phyloP scores from a whole-genome alignment of 768 basidiomycete genomes.

The Podaxis carcinomalis region DNA sequence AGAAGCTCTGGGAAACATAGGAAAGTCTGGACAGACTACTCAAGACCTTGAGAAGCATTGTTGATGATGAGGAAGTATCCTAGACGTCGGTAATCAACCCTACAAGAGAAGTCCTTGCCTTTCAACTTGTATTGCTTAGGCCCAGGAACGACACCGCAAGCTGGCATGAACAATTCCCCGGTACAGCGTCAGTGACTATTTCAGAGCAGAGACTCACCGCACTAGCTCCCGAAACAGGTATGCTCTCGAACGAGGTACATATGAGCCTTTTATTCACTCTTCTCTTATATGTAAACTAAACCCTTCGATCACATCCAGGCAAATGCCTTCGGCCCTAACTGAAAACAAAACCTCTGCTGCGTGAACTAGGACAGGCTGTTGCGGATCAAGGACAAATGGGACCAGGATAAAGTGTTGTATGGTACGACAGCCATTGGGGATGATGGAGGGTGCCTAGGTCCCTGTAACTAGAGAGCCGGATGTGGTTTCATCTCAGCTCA shows the following conservation, averaged over 20 bases:
- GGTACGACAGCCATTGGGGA: constrained; percentile 16
- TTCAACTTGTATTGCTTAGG: neutral
- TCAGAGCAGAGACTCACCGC: constrained; percentile 6
- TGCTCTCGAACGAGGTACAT: constrained; percentile 11
- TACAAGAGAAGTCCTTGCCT: neutral
- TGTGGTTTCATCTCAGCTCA: neutral
- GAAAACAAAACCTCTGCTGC: constrained; percentile 14
- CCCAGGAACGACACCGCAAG: constrained; percentile 14
- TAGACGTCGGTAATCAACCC: constrained; percentile 16
- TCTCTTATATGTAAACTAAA: too few species aligned
- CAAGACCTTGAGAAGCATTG: neutral
- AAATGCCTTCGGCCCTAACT: constrained; percentile 15
- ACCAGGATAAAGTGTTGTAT: constrained; percentile 14
- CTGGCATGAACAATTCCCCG: constrained; percentile 11
- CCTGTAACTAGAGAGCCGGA: neutral
- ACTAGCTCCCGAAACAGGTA: constrained; percentile 13
- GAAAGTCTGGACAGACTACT: constrained; percentile 6
- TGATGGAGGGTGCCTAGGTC: constrained; percentile 10
- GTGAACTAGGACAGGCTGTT: constrained; percentile 13
- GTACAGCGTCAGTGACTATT: constrained; percentile 6
- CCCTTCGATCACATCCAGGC: constrained; percentile 6
- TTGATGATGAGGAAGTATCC: constrained; percentile 12
- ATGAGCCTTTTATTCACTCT: neutral
- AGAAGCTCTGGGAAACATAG: constrained; percentile 4
- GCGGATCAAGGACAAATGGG: constrained; percentile 13